Conservation (phyloP, 208 protist genomes). For the Wallacemonas rigidus region DNA sequence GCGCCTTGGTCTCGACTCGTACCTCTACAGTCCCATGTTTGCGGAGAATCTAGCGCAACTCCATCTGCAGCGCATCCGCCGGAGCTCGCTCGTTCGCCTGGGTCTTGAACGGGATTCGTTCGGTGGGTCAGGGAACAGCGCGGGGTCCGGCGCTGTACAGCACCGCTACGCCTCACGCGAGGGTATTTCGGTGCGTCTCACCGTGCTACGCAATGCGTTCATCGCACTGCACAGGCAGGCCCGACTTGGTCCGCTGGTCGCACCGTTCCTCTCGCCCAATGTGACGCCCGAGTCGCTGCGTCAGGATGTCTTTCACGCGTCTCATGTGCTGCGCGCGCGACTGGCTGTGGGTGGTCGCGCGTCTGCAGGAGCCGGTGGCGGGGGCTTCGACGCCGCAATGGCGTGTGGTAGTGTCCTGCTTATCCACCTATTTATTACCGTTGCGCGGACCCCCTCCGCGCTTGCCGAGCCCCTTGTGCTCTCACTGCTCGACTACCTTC, state of each 20-base stretch:
- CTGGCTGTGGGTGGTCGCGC: slow-evolving; percentile 9
- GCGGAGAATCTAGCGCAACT: slow-evolving; percentile 18
- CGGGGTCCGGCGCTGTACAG: background rate
- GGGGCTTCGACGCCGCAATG: slow-evolving; percentile 56
- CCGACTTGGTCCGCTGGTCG: slow-evolving; percentile 18
- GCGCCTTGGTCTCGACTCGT: slow-evolving; percentile 63
- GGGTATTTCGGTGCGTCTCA: slow-evolving; percentile 57
- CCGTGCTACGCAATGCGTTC: slow-evolving; percentile 65
- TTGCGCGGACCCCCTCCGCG: slow-evolving; percentile 30
- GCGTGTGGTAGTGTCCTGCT: slow-evolving; percentile 85
- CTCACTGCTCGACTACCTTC: slow-evolving; percentile 74
- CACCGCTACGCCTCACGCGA: slow-evolving; percentile 55
- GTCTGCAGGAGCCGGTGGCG: slow-evolving; percentile 11
- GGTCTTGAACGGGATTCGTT: slow-evolving; percentile 13
- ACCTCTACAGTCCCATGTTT: slow-evolving; percentile 79
- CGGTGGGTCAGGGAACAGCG: background rate
- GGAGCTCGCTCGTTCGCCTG: slow-evolving; percentile 1
- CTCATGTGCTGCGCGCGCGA: slow-evolving; percentile 5
- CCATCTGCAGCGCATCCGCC: slow-evolving; percentile 13
- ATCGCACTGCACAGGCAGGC: slow-evolving; percentile 71
- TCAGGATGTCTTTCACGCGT: slow-evolving; percentile 38
- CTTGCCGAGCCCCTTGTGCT: slow-evolving; percentile 62
- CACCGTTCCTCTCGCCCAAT: slow-evolving; percentile 52
- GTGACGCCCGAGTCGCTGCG: slow-evolving; percentile 82
- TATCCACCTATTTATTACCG: slow-evolving; percentile 66